Evolutionary conservation across 768 basidiomycete species (phyloP).

Genomic region (Mycena filopes): DNA sequence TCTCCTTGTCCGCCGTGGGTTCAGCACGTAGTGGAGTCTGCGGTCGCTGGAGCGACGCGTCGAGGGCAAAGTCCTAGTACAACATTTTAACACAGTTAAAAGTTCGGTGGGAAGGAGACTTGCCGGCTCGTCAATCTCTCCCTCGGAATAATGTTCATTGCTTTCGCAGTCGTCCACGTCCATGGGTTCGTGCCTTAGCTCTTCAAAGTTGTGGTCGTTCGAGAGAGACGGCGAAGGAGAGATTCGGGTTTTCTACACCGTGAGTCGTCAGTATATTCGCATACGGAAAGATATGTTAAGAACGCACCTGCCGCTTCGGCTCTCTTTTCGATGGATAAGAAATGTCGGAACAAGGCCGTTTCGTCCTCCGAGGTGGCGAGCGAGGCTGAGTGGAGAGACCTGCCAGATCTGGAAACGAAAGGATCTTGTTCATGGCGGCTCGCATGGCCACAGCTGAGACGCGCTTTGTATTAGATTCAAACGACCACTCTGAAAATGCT

Average conservation of each 20-base stretch:
- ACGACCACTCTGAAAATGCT: constrained; percentile 33
- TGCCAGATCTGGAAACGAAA: constrained; percentile 57
- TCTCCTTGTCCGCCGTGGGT: background rate
- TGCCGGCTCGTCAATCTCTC: constrained; percentile 1
- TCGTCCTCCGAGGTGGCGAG: constrained; percentile 2
- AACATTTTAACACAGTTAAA: background rate
- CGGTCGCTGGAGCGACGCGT: background rate
- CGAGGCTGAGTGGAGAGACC: constrained; percentile 40
- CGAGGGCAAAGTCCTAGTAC: background rate
- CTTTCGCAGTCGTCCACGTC: constrained; percentile 6
- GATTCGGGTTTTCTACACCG: constrained; percentile 4
- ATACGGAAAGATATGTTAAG: background rate
- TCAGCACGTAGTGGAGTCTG: background rate
- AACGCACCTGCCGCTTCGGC: constrained; percentile 20
- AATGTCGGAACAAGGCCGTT: constrained; percentile 10
- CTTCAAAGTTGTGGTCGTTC: background rate
- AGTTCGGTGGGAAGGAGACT: background rate
- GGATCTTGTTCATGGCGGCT: constrained; percentile 52
- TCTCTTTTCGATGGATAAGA: background rate
- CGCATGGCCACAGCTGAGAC: constrained; percentile 47
- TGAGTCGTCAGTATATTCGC: background rate
- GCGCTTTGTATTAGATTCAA: constrained; percentile 1
- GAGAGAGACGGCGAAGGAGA: constrained; percentile 2
- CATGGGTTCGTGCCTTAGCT: constrained; percentile 8
- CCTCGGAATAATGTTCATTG: background rate